Conservation (phyloP, 2,329 filamentous ascomycete species). For the Dothidotthia symphoricarpi region DNA sequence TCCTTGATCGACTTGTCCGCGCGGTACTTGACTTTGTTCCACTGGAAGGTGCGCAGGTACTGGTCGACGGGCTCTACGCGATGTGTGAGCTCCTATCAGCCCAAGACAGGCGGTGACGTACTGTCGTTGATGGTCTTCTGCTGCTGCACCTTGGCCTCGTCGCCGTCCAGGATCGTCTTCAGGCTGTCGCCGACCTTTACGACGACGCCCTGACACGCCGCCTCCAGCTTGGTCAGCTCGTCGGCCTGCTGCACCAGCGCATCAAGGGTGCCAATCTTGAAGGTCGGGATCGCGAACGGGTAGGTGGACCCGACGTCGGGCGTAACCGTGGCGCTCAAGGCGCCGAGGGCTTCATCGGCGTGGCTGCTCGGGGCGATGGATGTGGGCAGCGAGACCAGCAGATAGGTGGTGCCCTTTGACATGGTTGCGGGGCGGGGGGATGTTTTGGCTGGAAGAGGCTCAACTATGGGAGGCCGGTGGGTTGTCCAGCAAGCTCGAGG, state of each 20-base stretch:
- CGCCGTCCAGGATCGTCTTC: constrained; percentile 76
- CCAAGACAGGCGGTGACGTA: constrained; percentile 34
- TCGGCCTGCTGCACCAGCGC: constrained; percentile 94
- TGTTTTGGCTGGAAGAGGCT: too few species aligned
- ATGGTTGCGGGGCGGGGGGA: constrained; percentile 26
- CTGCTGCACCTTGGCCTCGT: constrained; percentile 76
- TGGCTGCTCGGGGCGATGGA: constrained; percentile 80
- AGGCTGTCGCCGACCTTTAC: constrained; percentile 86
- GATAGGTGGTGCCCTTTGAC: constrained; percentile 63
- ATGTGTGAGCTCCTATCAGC: constrained; percentile 8
- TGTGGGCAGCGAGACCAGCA: constrained; percentile 85
- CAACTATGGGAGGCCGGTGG: constrained; percentile 14
- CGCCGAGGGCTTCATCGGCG: constrained; percentile 75
- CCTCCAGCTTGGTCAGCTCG: constrained; percentile 84
- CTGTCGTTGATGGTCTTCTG: constrained; percentile 95
- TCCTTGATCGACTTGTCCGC: constrained; percentile 87
- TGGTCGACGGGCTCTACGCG: constrained; percentile 84
- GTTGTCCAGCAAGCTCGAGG: constrained; percentile 7
- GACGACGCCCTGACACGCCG: constrained; percentile 76
- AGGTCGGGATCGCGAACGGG: constrained; percentile 81
- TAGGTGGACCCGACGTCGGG: constrained; percentile 72
- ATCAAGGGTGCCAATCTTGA: constrained; percentile 97
- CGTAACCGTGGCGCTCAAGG: constrained; percentile 69
- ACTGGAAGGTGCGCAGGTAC: constrained; percentile 83
- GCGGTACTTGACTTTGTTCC: constrained; percentile 98